Evolutionary conservation across 345 rosid genomes (phyloP).

Genomic region (Rhodamnia argentea): DNA sequence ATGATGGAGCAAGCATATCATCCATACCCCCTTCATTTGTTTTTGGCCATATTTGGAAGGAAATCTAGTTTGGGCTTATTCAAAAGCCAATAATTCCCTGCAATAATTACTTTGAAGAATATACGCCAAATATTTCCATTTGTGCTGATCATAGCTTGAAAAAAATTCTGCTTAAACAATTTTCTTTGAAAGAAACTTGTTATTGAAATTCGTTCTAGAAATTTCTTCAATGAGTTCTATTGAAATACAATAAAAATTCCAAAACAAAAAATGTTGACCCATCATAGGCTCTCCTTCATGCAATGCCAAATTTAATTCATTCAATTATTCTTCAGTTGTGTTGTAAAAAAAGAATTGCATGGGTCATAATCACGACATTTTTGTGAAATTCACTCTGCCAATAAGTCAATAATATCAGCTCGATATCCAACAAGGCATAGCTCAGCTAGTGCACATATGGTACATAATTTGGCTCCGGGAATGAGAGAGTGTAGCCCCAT

Average conservation of each 20-base stretch:
- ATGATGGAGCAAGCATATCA: not conserved
- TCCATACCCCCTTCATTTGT: not conserved
- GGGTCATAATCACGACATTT: not conserved
- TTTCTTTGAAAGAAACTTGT: not conserved
- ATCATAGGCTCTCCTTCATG: not conserved
- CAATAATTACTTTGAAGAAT: not conserved
- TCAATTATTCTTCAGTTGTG: not conserved
- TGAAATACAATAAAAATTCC: not conserved
- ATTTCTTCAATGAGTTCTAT: not conserved
- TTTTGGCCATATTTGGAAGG: not conserved
- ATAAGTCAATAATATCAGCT: not conserved
- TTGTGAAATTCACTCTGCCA: not conserved
- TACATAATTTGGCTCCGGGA: not conserved
- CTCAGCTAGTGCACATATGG: not conserved
- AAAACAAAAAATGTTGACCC: not conserved
- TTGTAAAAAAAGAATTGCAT: not conserved
- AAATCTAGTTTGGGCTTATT: not conserved
- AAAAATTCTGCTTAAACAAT: not conserved
- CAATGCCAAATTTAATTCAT: not conserved
- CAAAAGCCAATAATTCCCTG: not conserved
- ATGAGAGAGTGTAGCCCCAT: not conserved
- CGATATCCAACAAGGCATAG: not conserved
- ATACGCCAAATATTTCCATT: not conserved
- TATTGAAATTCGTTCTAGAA: not conserved
- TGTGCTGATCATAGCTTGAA: not conserved